These are phyloP conservation scores for Trypanosoma cruzi DNA, from an alignment of 208 protist species.

Conservation along the genomic window DNA sequence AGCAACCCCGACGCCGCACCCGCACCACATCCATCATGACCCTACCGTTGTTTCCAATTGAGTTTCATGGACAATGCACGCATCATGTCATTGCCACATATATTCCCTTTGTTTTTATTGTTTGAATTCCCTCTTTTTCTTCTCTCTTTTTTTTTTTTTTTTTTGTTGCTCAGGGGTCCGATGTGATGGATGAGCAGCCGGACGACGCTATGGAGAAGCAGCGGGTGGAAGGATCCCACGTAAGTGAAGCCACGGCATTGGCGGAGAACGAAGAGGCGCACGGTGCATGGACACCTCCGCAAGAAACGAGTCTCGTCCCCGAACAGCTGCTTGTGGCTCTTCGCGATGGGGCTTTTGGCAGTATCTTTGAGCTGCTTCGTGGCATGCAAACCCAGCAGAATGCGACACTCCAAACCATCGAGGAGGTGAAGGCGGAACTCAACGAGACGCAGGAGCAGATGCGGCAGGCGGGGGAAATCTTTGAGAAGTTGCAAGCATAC, in stretches of 20 bases:
- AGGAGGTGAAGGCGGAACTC: slow-evolving; percentile 1
- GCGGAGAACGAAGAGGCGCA: too few relatives aligned
- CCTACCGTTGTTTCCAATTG: not conserved
- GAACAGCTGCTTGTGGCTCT: not conserved
- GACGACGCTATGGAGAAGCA: too few relatives aligned
- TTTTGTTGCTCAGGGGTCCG: not conserved
- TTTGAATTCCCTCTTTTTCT: not conserved
- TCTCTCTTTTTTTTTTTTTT: slow-evolving; percentile 2
- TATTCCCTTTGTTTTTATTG: not conserved
- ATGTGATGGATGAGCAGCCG: too few relatives aligned
- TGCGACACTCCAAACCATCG: not conserved
- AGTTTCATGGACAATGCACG: too few relatives aligned
- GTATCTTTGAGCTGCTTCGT: not conserved
- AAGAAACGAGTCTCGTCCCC: too few relatives aligned
- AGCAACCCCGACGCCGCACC: not conserved
- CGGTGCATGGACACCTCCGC: too few relatives aligned
- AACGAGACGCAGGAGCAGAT: slow-evolving; percentile 1
- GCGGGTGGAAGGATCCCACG: too few relatives aligned
- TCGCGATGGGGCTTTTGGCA: slow-evolving; percentile 7
- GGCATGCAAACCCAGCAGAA: not conserved
- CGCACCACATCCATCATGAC: not conserved
- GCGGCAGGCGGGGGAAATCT: not conserved
- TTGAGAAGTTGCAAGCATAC: slow-evolving; percentile 6
- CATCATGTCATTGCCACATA: not conserved
- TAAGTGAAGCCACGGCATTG: too few relatives aligned